Evolutionary conservation across 768 basidiomycete species (phyloP).

Genomic region (Termitomyces sp.): DNA sequence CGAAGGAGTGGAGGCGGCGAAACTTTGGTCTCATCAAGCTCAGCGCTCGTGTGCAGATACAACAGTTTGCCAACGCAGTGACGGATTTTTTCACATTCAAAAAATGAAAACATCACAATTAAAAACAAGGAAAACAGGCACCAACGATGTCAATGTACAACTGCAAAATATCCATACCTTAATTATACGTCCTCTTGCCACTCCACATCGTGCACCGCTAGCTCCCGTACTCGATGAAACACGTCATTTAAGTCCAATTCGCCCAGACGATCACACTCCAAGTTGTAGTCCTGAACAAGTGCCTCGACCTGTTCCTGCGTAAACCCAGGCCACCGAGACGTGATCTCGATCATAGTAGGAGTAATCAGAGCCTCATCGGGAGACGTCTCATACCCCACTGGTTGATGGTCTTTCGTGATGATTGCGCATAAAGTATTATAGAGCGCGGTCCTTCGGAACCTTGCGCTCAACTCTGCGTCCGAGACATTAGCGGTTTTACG

Average conservation of each 20-base stretch:
- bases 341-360: slow-evolving; percentile 57
- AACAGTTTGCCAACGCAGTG: slow-evolving; percentile 34
- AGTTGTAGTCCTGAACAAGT: slow-evolving; percentile 54
- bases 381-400: slow-evolving; percentile 47
- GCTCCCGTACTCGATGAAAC: slow-evolving; percentile 58
- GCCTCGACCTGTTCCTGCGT: slow-evolving; percentile 61
- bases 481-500: slow-evolving; percentile 70
- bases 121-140: not conserved
- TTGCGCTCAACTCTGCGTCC: slow-evolving; percentile 69
- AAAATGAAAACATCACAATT: slow-evolving; percentile 3
- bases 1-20: slow-evolving; percentile 61
- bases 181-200: slow-evolving; percentile 25
- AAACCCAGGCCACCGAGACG: slow-evolving; percentile 72
- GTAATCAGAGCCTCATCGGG: slow-evolving; percentile 57
- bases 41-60: slow-evolving; percentile 52
- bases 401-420: slow-evolving; percentile 35
- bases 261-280: slow-evolving; percentile 56
- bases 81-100: slow-evolving; percentile 19
- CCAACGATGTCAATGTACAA: not conserved
- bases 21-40: slow-evolving; percentile 55
- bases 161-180: not conserved
- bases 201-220: slow-evolving; percentile 49
- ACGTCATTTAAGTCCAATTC: slow-evolving; percentile 57
- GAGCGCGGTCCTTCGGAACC: slow-evolving; percentile 73
- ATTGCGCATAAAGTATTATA: slow-evolving; percentile 59